Conservation (phyloP, 805 yeast genomes). For the Brettanomyces custersianus region DNA sequence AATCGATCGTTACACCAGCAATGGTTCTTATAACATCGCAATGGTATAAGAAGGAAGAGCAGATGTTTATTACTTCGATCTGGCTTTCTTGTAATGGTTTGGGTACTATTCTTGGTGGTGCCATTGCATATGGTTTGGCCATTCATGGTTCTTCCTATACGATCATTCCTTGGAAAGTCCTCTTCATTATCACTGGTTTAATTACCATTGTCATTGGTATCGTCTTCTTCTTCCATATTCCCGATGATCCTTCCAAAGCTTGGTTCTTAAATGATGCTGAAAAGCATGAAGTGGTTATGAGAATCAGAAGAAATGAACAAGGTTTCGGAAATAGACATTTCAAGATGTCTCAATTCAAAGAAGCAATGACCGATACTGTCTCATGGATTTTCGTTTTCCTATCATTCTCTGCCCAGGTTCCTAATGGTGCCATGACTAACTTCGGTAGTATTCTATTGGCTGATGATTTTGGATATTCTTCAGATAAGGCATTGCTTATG, state of each 20-base stretch:
- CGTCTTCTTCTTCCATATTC: slow-evolving; percentile 27
- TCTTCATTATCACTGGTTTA: slow-evolving; percentile 51
- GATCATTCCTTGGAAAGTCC: slow-evolving; percentile 48
- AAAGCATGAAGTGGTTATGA: slow-evolving; percentile 38
- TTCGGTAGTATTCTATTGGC: slow-evolving; percentile 31
- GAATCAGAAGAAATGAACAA: slow-evolving; percentile 50
- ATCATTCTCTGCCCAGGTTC: slow-evolving; percentile 35
- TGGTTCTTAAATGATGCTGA: slow-evolving; percentile 41
- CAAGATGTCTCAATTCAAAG: slow-evolving; percentile 46
- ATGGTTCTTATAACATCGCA: slow-evolving; percentile 44
- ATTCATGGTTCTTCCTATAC: slow-evolving; percentile 16
- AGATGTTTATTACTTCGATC: slow-evolving; percentile 27
- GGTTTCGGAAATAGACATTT: slow-evolving; percentile 50
- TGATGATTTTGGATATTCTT: slow-evolving; percentile 23
- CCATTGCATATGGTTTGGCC: slow-evolving; percentile 40
- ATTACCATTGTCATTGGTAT: slow-evolving; percentile 46
- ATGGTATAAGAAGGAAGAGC: slow-evolving; percentile 41
- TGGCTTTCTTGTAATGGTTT: slow-evolving; percentile 33
- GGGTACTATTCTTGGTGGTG: slow-evolving; percentile 39
- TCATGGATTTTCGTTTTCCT: slow-evolving; percentile 42
- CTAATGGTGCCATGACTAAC: slow-evolving; percentile 50
- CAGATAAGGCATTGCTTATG: slow-evolving; percentile 10
- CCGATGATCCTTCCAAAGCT: slow-evolving; percentile 47
- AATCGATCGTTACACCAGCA: slow-evolving; percentile 46
- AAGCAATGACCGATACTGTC: slow-evolving; percentile 48